A percentile compares a stretch with the other conserved stretches of the same genome.
Evolutionary conservation across 2,329 filamentous ascomycete genomes (phyloP).

Genomic region (Colletotrichum sp.): DNA sequence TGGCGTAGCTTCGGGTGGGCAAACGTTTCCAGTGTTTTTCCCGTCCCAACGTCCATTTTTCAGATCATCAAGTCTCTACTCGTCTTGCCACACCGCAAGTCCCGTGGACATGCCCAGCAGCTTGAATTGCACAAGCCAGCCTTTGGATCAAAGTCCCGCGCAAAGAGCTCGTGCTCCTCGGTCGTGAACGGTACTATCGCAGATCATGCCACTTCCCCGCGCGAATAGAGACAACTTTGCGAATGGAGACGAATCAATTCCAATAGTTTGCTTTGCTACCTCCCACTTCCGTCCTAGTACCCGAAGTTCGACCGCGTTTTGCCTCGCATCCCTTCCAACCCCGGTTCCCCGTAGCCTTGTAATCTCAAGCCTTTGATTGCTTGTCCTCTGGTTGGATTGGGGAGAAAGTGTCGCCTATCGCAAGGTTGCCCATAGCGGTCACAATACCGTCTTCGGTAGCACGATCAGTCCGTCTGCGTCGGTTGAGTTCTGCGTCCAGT

Average conservation of each 20-base stretch:
- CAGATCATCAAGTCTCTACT: too few species aligned
- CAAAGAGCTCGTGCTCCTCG: too few species aligned
- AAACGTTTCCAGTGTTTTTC: too few species aligned
- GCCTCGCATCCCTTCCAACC: neutral
- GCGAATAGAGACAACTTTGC: neutral
- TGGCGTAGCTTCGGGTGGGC: too few species aligned
- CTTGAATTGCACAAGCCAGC: too few species aligned
- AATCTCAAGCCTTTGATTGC: neutral
- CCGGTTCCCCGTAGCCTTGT: neutral
- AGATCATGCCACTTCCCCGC: neutral
- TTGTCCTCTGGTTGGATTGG: neutral
- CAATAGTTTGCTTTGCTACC: neutral
- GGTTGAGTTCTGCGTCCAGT: neutral
- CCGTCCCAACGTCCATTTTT: too few species aligned
- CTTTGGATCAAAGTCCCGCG: too few species aligned
- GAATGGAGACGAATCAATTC: neutral
- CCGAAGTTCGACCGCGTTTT: neutral
- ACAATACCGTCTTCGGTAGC: neutral
- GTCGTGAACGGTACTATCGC: neutral
- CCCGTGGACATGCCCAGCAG: too few species aligned
- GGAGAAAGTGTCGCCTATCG: neutral
- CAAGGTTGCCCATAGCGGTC: neutral
- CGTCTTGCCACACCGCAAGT: too few species aligned
- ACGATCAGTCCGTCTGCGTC: neutral
- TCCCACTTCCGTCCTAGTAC: neutral